phyloP scores from a whole-genome alignment of 495 filamentous ascomycete genomes.

The Podospora australis region DNA sequence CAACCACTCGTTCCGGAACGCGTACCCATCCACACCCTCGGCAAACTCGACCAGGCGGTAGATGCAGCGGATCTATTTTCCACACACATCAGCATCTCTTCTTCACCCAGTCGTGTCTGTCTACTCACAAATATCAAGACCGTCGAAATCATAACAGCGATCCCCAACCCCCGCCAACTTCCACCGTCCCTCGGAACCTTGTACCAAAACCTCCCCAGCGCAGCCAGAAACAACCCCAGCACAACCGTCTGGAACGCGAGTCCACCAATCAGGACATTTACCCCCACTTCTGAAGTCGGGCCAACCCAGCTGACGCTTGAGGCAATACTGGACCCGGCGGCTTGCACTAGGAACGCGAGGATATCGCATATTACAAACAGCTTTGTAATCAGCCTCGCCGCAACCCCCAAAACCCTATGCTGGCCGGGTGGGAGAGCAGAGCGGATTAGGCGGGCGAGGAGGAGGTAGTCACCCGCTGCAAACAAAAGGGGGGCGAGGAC shows the following conservation, averaged over 20 bases:
- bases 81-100: background rate
- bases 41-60: conserved; percentile 60
- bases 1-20: conserved; percentile 49
- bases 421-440: conserved; percentile 23
- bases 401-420: conserved; percentile 14
- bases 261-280: conserved; percentile 40
- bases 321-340: conserved; percentile 21
- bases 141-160: conserved; percentile 47
- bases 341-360: conserved; percentile 34
- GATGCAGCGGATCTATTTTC: conserved; percentile 39
- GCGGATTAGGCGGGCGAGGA: conserved; percentile 42
- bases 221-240: conserved; percentile 43
- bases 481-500: conserved; percentile 46
- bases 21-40: conserved; percentile 47
- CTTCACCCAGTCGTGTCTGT: background rate
- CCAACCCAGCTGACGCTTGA: conserved; percentile 23
- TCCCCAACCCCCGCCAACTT: conserved; percentile 47
- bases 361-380: conserved; percentile 35
- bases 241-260: conserved; percentile 43
- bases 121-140: conserved; percentile 48
- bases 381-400: conserved; percentile 36
- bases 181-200: background rate
- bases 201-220: conserved; percentile 28
- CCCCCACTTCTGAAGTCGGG: conserved; percentile 24
- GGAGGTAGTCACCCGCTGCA: conserved; percentile 40